Conservation (phyloP, 1,284 basidiomycete species). For the Trichosporon ovoides region DNA sequence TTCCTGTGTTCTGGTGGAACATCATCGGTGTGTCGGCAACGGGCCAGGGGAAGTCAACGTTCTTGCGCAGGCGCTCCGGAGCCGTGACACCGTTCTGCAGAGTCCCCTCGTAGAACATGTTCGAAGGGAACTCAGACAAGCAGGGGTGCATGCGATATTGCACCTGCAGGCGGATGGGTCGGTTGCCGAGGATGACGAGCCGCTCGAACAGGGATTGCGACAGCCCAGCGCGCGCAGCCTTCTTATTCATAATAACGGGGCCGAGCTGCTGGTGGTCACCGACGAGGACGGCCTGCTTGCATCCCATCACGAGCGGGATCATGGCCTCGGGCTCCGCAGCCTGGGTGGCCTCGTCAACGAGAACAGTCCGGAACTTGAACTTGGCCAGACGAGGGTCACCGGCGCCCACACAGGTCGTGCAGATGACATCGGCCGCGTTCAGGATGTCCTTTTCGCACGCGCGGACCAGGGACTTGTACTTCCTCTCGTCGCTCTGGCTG, state of each 20-base stretch:
- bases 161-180: conserved; percentile 95
- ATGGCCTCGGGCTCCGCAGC: conserved; percentile 98
- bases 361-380: conserved; percentile 94
- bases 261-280: conserved; percentile 98
- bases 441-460: conserved; percentile 97
- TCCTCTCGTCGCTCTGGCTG: conserved; percentile 92
- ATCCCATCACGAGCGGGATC: conserved; percentile 97
- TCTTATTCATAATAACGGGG: conserved; percentile 99
- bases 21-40: conserved; percentile 98
- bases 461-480: conserved; percentile 91
- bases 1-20: conserved; percentile 98
- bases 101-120: conserved; percentile 99
- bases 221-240: conserved; percentile 92
- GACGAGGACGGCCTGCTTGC: conserved; percentile 97
- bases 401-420: conserved; percentile 95
- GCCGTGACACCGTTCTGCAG: conserved; percentile 99
- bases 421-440: conserved; percentile 92
- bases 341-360: conserved; percentile 98
- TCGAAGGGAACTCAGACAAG: conserved; percentile 96
- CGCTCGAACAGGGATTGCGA: conserved; percentile 98
- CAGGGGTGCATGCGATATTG: conserved; percentile 99
- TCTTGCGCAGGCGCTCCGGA: conserved; percentile 90
- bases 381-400: conserved; percentile 93
- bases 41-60: conserved; percentile 99
- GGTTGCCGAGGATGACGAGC: conserved; percentile 87